Conservation (phyloP, 306 rosid genomes). For the Quercus aquifolioides region DNA sequence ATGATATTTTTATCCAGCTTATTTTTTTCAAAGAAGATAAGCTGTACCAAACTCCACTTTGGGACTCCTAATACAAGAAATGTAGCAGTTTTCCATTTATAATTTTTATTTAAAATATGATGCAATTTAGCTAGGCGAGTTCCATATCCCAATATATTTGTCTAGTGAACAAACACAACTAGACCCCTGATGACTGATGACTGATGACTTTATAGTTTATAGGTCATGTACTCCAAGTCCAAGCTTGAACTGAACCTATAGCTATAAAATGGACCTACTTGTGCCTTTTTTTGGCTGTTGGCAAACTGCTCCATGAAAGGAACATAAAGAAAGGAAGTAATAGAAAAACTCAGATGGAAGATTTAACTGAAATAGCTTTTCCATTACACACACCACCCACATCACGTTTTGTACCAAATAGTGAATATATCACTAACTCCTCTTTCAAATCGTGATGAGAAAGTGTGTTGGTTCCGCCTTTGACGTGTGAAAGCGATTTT, state of each 20-base stretch:
- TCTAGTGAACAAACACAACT: neutral
- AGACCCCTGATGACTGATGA: slow-evolving; percentile 13
- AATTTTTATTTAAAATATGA: neutral
- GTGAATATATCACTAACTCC: slow-evolving; percentile 13
- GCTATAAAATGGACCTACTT: neutral
- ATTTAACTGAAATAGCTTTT: slow-evolving; percentile 14
- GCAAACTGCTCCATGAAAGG: slow-evolving; percentile 8
- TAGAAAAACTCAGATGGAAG: slow-evolving; percentile 8
- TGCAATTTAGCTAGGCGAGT: neutral
- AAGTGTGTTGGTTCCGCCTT: slow-evolving; percentile 39
- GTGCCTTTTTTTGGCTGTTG: slow-evolving; percentile 10
- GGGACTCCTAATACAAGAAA: too few species aligned
- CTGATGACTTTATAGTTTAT: neutral
- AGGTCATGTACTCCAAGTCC: neutral
- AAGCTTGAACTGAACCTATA: neutral
- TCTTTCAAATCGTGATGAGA: slow-evolving; percentile 6
- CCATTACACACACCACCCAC: slow-evolving; percentile 16
- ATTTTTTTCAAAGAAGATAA: too few species aligned
- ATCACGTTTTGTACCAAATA: slow-evolving; percentile 3
- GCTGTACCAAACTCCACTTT: too few species aligned
- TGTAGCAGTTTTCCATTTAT: too few species aligned
- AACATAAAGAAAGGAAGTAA: neutral
- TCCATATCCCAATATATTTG: neutral
- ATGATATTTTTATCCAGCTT: too few species aligned
- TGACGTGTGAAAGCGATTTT: slow-evolving; percentile 19